Base-by-base conservation (phyloP, 192 early-diverging fungal species). In the Coemansia nantahalensis region DNA sequence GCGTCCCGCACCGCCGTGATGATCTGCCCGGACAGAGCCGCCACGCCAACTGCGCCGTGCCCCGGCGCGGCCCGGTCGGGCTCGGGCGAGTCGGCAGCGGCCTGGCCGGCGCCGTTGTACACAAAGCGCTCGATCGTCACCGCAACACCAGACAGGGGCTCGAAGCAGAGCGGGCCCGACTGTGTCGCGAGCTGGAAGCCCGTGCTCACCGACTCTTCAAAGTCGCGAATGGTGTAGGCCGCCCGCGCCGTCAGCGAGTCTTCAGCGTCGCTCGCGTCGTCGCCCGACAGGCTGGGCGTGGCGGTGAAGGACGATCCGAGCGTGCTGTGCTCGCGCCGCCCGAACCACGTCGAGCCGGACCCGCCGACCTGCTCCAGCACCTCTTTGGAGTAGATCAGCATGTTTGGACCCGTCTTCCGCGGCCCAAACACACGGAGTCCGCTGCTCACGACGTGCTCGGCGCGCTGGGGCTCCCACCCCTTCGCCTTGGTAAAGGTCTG, bases 121-220 rank as follows among this genome's bases (percentile, higher is more conserved):
- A 39, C 40, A 56, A 74, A 45, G 43, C 49, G 37, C 49, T 68
- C 41, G 32, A 77, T 45, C 1, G 74, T 77, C 35, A 77, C 67
- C 5, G 62, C 67, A 12, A 92, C 86, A 9, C 97, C 97, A 22
- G 82, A 77, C 67, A 98, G 67, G 4, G 97, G 94, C 59, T 99
- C 97, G 33, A 84, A 83, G 65, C 95, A 98, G 34, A 99, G 73
- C 10, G 97, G 95, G 1, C 97, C 97, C 0, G 80, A 69, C 8
- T 86, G 77, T 7, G 91, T 92, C 1, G 93, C 87, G 15, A 97
- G 70, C 77, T 99, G 95, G 83, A 98, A 99, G 5, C 91, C 95
- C 30, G 89, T 85, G 21, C 86, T 74, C 24, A 99, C 79, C 42
- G 84, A 82, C 62, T 88, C 84, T 23, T 93, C 91, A 52, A 91